A percentile compares a stretch with the other conserved stretches of the same genome.
Conservation (phyloP, 2,329 filamentous ascomycete genomes). For the Pseudopithomyces maydicus region DNA sequence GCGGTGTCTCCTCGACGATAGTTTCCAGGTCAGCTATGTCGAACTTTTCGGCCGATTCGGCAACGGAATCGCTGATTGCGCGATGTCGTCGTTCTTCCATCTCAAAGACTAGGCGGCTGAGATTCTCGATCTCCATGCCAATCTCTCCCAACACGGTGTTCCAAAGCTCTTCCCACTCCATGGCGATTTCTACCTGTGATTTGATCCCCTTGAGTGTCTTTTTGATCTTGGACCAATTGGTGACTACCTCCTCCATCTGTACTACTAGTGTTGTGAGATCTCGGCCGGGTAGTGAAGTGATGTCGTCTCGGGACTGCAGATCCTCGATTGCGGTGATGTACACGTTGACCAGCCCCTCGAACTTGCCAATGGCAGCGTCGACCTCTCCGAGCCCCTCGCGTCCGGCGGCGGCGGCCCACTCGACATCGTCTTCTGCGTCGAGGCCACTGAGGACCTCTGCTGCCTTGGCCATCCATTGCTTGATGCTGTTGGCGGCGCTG, state of each 20-base stretch:
- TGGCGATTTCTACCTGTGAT: constrained; percentile 90
- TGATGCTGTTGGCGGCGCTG: constrained; percentile 88
- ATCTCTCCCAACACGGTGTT: constrained; percentile 92
- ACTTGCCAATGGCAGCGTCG: constrained; percentile 74
- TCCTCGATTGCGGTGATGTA: constrained; percentile 95
- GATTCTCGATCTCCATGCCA: constrained; percentile 81
- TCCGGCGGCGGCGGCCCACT: constrained; percentile 92
- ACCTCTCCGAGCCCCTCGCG: constrained; percentile 75
- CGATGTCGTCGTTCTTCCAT: constrained; percentile 96
- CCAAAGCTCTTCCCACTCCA: constrained; percentile 99
- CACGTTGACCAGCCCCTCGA: constrained; percentile 87
- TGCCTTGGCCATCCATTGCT: constrained; percentile 91
- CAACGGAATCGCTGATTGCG: constrained; percentile 63
- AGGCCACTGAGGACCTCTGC: constrained; percentile 85
- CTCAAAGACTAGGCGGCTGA: constrained; percentile 85
- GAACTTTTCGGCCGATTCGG: constrained; percentile 66
- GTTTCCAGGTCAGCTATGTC: constrained; percentile 91
- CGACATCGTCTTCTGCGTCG: constrained; percentile 94
- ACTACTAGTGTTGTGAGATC: constrained; percentile 77
- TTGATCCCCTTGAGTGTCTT: constrained; percentile 78
- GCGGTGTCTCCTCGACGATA: constrained; percentile 86
- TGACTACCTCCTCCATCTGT: constrained; percentile 87
- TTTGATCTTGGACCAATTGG: constrained; percentile 84
- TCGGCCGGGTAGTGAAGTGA: constrained; percentile 69
- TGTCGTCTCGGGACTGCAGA: constrained; percentile 79